phyloP scores from a whole-genome alignment of 2,329 filamentous ascomycete genomes.

The Arthrobotrys iridis region DNA sequence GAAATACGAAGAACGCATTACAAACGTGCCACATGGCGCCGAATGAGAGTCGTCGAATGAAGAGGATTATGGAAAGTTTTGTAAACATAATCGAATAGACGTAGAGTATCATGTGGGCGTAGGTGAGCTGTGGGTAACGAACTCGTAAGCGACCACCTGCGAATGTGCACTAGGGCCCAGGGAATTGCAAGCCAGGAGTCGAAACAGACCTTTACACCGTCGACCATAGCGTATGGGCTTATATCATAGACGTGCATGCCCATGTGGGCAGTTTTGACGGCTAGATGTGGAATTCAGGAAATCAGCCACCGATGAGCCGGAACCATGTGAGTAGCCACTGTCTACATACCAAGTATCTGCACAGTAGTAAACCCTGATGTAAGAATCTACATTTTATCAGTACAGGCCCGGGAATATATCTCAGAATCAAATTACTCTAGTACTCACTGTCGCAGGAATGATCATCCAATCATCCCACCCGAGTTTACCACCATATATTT shows the following conservation, averaged over 20 bases:
- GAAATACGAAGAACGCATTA: constrained; percentile 37
- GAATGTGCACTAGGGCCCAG: too few species aligned
- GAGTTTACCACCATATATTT: constrained; percentile 11
- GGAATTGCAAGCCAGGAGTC: background rate
- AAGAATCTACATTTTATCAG: background rate
- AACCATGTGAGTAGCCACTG: background rate
- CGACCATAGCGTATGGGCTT: constrained; percentile 38
- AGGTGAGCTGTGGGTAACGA: constrained; percentile 10
- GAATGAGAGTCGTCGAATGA: constrained; percentile 26
- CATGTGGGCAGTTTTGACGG: constrained; percentile 18
- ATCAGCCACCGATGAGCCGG: background rate
- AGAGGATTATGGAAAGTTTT: constrained; percentile 43
- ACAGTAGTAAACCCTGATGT: constrained; percentile 24
- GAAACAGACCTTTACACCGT: constrained; percentile 13
- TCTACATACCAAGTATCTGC: constrained; percentile 18
- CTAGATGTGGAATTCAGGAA: background rate
- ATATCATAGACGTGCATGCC: constrained; percentile 44
- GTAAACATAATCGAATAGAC: constrained; percentile 39
- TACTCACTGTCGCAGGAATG: constrained; percentile 24
- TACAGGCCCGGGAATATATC: background rate
- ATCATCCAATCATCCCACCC: constrained; percentile 44
- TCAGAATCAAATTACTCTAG: background rate
- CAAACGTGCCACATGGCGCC: constrained; percentile 28
- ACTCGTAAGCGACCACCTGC: too few species aligned
- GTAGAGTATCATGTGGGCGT: constrained; percentile 44